A percentile compares a stretch with the other conserved stretches of the same genome.
These are phyloP conservation scores for Diaporthe citrichinensis DNA, from an alignment of 2,329 filamentous ascomycete species.

Conservation along the genomic window DNA sequence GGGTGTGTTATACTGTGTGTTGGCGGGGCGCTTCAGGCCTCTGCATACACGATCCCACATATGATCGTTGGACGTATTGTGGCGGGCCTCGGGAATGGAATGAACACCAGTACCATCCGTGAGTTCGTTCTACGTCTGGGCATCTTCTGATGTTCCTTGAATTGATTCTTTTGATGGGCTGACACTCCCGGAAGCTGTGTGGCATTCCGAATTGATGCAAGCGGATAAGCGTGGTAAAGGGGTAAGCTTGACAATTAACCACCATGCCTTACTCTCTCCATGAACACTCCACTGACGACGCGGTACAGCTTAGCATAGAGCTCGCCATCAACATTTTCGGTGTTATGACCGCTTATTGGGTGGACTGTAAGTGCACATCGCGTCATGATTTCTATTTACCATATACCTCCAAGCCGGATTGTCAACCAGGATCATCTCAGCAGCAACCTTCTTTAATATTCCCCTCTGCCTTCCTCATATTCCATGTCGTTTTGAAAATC, in stretches of 20 bases:
- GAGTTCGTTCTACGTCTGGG: conserved; percentile 40
- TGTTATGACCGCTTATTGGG: conserved; percentile 25
- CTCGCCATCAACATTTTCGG: conserved; percentile 25
- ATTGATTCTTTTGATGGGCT: neutral
- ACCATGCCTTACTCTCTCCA: neutral
- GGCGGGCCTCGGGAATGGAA: conserved; percentile 60
- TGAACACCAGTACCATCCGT: conserved; percentile 64
- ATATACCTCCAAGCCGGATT: neutral
- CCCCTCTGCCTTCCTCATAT: neutral
- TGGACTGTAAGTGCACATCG: neutral
- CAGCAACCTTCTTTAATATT: neutral
- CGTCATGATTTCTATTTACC: neutral
- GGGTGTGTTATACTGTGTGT: conserved; percentile 58
- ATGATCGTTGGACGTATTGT: conserved; percentile 61
- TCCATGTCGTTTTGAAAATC: neutral
- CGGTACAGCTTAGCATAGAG: neutral
- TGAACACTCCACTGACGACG: conserved; percentile 43
- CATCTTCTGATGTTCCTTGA: neutral
- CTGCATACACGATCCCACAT: conserved; percentile 55
- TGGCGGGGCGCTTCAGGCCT: conserved; percentile 59
- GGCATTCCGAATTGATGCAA: conserved; percentile 59
- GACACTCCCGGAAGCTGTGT: conserved; percentile 48
- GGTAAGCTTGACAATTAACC: conserved; percentile 43
- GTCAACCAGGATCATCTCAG: neutral
- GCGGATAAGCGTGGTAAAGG: conserved; percentile 56